Evolutionary conservation across 768 basidiomycete species (phyloP), one percentile per base, ranked within the genome.

Genomic region (Leccinellum rugosiceps): DNA sequence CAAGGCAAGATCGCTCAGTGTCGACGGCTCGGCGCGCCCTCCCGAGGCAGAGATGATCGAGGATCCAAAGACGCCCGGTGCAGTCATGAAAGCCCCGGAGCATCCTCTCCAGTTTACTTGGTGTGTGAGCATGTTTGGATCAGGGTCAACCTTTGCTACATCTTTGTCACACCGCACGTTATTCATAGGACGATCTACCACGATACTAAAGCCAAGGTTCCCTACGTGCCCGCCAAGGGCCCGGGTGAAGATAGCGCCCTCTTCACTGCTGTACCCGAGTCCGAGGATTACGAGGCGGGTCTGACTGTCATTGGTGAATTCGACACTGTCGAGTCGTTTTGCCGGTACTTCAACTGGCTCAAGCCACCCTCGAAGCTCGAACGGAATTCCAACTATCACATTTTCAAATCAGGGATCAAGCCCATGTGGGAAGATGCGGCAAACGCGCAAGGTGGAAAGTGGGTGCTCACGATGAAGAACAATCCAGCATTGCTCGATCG

Each of bases 371-470:
- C 91, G 32, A 83, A 85, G 66, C 83, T 96, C 32, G 90, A 94
- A 65, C 86, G 86, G 65, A 93, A 92, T 74, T 88, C 89, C 47
- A 98, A 97, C 75, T 94, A 96, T 65, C 94, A 98, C 69, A 80
- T 98, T 55, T 97, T 98, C 83, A 96, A 96, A 75, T 80, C 84
- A 21, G 91, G 91, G 17, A 94, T 94, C 77, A 92, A 93, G 68
- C 92, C 92, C 14, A 96, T 97, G 94, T 97, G 94, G 94, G 94
- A 96, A 75, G 94, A 96, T 70, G 83, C 83, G 30, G 90, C 92
- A 53, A 97, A 97, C 67, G 89, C 90, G 25, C 82, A 87, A 53
- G 94, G 94, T 19, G 94, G 94, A 34, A 95, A 94, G 75, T 97
- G 94, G 94, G 92, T 94, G 19, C 73, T 98, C 56, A 92, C 92